Base-by-base conservation (phyloP, 148 eudicot genomes). In the Rheum nobile region DNA sequence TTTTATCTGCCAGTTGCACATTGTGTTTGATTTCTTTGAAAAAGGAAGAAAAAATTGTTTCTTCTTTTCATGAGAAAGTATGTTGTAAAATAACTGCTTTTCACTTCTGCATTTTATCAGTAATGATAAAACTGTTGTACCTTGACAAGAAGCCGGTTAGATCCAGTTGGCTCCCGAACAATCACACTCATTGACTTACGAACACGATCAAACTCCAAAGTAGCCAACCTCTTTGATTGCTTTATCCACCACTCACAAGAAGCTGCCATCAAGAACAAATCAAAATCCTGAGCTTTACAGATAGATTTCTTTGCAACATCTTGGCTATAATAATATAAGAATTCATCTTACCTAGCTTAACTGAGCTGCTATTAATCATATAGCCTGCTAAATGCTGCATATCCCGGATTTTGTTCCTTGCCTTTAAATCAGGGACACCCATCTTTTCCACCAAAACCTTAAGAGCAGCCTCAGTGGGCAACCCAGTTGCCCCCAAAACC, bases 111-210 rank as follows among this genome's bases (percentile, higher is more conserved):
- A 50, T 5, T 50, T 50, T 6, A 50, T 57, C 13, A 28, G 26
- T 6, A 9, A 55, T 22, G 65, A 57, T 21, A 21, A 24, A 54
- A 11, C 31, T 26, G 32, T 2, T 37, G 76, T 70, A 93, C 96
- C 98, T 93, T 93, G 57, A 93, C 98, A 74, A 90, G 94, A 35
- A 93, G 84, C 50, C 89, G 84, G 71, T 89, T 93, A 1, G 35
- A 75, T 13, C 96, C 98, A 72, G 76, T 84, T 78, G 88, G 84
- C 74, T 88, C 87, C 61, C 80, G 78, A 67, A 85, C 90, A 48
- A 93, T 89, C 65, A 93, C 96, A 81, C 98, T 83, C 98, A 90
- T 93, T 12, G 98, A 93, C 80, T 93, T 93, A 11, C 98, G 86
- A 67, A 83, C 79, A 29, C 98, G 94, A 79, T 93, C 98, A 81